Base-by-base conservation (phyloP, 2,329 filamentous ascomycete species). In the Xylaria sp. region DNA sequence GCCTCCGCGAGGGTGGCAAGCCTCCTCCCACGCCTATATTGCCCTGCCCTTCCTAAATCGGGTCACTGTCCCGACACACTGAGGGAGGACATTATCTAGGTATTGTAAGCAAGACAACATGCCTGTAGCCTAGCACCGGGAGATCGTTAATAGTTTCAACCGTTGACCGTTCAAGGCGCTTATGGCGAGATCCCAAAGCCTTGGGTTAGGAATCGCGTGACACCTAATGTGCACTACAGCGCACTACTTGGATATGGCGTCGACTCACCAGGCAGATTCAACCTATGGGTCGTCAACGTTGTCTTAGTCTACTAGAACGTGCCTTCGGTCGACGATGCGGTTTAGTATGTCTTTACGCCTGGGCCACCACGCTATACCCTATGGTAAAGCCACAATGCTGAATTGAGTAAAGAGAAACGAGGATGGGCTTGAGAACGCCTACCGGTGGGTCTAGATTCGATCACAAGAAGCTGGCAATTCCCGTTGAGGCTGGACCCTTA, bases 321-420 rank as follows among this genome's bases (percentile, higher is more conserved):
- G 68, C 42, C 48, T 56, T 65, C 59, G 65, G 60, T 73, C 65
- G 48, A 67, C 40, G 51, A 63, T 63, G 33, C 54, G 33, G 53
- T 63, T 46, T 69, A 66, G 53, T 17, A 65, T 69, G 38, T 44
- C 20, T 42, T 65, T 11, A 38, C 36, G 28, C 60, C 67, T 68
- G 64, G 58, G 59, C 67, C 64, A 36, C 59, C 42, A 28, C 61
- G 53, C 71, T 73, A 76, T 68, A 67, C 64, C 66, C 68, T 68
- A 68, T 61, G 63, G 63, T 65, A 53, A 71, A 67, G 57, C 68
- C 68, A 71, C 60, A 66, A 57, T 73, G 73, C 75, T 76, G 53
- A 74, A 77, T 75, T 46, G 40, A 73, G 75, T 76, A 76, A 75
- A 74, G 58, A 65, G 67, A 76, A 64, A 76, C 75, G 75, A 77